phyloP scores from a whole-genome alignment of 2,329 filamentous ascomycete genomes.

The Onygenales sp. region DNA sequence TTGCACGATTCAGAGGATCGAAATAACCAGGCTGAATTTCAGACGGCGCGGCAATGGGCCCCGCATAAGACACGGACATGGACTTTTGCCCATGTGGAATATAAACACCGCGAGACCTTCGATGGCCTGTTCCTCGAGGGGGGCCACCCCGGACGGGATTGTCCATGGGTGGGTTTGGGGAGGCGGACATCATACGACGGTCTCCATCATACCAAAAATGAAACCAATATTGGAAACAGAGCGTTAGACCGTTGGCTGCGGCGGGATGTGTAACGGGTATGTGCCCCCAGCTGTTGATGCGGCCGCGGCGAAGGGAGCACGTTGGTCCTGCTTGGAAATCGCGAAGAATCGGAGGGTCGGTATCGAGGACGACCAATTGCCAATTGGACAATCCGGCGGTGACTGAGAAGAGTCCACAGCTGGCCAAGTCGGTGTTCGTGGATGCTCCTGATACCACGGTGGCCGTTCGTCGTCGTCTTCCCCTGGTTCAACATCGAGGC shows the following conservation, averaged over 20 bases:
- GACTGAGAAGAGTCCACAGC: too few species aligned
- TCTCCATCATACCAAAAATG: constrained; percentile 9
- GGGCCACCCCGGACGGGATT: constrained; percentile 10
- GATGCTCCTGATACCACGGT: too few species aligned
- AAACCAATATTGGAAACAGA: constrained; percentile 1
- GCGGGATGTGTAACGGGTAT: neutral
- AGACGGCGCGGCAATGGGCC: neutral
- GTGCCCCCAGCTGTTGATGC: neutral
- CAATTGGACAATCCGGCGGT: too few species aligned
- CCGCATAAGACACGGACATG: neutral
- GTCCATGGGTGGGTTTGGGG: constrained; percentile 8
- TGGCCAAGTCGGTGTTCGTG: too few species aligned
- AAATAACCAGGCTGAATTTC: neutral
- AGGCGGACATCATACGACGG: constrained; percentile 6
- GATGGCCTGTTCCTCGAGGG: constrained; percentile 5
- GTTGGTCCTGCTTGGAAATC: too few species aligned
- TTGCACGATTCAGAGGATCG: neutral
- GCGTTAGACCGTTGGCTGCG: neutral
- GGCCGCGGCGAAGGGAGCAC: too few species aligned
- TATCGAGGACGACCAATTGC: too few species aligned
- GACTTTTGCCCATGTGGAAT: neutral
- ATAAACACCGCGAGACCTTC: neutral
- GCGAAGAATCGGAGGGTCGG: too few species aligned
- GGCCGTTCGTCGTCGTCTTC: too few species aligned
- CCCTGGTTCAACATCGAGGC: too few species aligned